Percentiles rank a stretch among this genome's conserved stretches.
phyloP scores from a whole-genome alignment of 805 yeast species.

The Candida argentea region DNA sequence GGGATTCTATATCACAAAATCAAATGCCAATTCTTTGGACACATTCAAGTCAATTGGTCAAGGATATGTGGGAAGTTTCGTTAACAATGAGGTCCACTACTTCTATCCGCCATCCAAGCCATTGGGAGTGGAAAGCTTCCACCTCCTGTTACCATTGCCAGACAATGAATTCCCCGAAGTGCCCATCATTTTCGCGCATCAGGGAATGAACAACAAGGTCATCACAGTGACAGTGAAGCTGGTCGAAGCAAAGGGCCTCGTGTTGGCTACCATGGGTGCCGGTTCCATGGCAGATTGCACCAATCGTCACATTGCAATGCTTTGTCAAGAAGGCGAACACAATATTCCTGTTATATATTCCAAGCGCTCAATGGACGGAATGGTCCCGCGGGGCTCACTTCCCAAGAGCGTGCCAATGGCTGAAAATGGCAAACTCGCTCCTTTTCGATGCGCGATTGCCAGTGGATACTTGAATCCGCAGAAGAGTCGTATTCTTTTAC shows the following conservation, averaged over 20 bases:
- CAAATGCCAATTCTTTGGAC: slow-evolving; percentile 61
- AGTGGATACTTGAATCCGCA: slow-evolving; percentile 61
- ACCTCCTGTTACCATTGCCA: slow-evolving; percentile 13
- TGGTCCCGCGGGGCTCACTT: slow-evolving; percentile 47
- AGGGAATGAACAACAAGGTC: slow-evolving; percentile 42
- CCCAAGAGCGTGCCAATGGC: slow-evolving; percentile 11
- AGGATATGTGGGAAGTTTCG: slow-evolving; percentile 63
- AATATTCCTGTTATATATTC: slow-evolving; percentile 51
- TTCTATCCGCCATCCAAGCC: slow-evolving; percentile 57
- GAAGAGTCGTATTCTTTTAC: slow-evolving; percentile 49
- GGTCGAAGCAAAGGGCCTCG: slow-evolving; percentile 41
- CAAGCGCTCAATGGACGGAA: slow-evolving; percentile 61
- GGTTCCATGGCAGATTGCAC: slow-evolving; percentile 50
- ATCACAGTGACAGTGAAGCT: slow-evolving; percentile 37
- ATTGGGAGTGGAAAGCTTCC: slow-evolving; percentile 34
- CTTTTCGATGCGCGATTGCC: slow-evolving; percentile 37
- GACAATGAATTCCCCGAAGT: slow-evolving; percentile 32
- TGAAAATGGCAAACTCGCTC: slow-evolving; percentile 4
- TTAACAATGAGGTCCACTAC: slow-evolving; percentile 54
- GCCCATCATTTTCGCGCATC: slow-evolving; percentile 51
- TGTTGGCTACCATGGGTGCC: slow-evolving; percentile 64
- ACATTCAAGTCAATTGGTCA: slow-evolving; percentile 61
- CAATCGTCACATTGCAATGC: slow-evolving; percentile 31
- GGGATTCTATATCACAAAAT: slow-evolving; percentile 61
- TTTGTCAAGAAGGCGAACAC: slow-evolving; percentile 11